Evolutionary conservation across 2,329 filamentous ascomycete genomes (phyloP), one percentile per base, ranked within the genome.

Genomic region (Fusarium domesticum): DNA sequence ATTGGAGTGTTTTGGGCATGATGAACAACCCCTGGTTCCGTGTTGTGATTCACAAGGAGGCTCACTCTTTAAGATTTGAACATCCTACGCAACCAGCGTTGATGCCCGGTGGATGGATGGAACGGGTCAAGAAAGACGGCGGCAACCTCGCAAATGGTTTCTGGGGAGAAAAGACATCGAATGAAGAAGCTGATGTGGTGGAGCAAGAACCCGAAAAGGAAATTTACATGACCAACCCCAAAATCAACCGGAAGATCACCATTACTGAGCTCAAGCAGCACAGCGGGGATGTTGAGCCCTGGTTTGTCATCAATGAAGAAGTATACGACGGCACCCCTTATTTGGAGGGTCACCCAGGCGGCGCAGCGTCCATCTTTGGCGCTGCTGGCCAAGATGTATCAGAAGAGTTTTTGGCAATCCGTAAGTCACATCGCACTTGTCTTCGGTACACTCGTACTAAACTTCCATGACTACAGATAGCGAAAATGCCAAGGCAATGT

Each of bases 11-110:
- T 2, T 71, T 96, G 31, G 90, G 91, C 0, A 96, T 96, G 91
- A 96, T 96, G 91, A 96, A 96, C 68, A 96, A 96, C 58, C 87
- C 89, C 0, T 96, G 91, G 91, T 96, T 86, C 65, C 78, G 91
- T 5, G 78, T 96, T 1, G 80, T 83, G 2, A 86, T 96, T 42
- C 79, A 81, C 40, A 83, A 83, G 43, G 83, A 91, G 47, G 75
- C 73, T 0, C 47, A 60, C 34, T 67, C 62, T 6, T 68, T 96
- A 33, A 76, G 80, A 6, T 96, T 96, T 55, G 90, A 96, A 64
- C 91, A 96, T 57, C 91, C 91, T 0, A 95, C 89, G 3, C 85
- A 90, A 51, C 88, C 90, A 6, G 83, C 84, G 1, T 66, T 89
- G 30, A 83, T 84, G 53, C 77, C 85, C 0, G 87, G 87, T 12